Conservation (phyloP, 768 basidiomycete genomes). For the Suillus paluster region DNA sequence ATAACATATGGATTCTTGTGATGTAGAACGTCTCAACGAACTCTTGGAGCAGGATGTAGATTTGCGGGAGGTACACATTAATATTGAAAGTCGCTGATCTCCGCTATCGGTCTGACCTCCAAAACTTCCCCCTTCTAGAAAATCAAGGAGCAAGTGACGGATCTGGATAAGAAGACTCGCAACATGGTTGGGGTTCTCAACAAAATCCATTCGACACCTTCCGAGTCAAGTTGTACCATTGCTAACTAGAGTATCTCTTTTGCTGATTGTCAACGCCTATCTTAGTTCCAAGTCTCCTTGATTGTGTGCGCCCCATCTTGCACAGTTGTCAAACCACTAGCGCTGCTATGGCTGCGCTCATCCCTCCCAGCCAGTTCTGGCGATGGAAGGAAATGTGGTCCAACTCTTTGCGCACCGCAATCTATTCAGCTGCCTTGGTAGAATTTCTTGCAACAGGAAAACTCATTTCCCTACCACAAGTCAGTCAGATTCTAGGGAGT, state of each 20-base stretch:
- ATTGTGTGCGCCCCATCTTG: slow-evolving; percentile 59
- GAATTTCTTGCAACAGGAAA: slow-evolving; percentile 64
- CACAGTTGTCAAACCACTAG: slow-evolving; percentile 55
- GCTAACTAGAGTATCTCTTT: slow-evolving; percentile 11
- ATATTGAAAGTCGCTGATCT: slow-evolving; percentile 3
- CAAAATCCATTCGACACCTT: slow-evolving; percentile 77
- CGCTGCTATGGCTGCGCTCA: slow-evolving; percentile 55
- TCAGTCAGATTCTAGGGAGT: slow-evolving; percentile 69
- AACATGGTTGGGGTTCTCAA: slow-evolving; percentile 76
- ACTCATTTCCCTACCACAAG: slow-evolving; percentile 59
- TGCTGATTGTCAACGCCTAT: slow-evolving; percentile 16
- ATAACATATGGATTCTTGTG: slow-evolving; percentile 54
- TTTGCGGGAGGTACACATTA: slow-evolving; percentile 61
- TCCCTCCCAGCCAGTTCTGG: slow-evolving; percentile 80
- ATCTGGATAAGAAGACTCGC: slow-evolving; percentile 77
- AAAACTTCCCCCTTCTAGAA: slow-evolving; percentile 49
- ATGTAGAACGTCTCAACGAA: slow-evolving; percentile 59
- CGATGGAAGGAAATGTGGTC: slow-evolving; percentile 87
- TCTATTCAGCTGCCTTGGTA: slow-evolving; percentile 68
- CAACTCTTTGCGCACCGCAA: slow-evolving; percentile 64
- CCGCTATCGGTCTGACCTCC: slow-evolving; percentile 7
- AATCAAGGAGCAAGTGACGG: slow-evolving; percentile 77
- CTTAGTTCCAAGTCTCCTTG: slow-evolving; percentile 64
- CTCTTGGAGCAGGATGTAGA: slow-evolving; percentile 68
- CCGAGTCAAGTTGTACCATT: slow-evolving; percentile 52